Conservation (phyloP, 2,329 filamentous ascomycete species). For the Xylaria sp. region DNA sequence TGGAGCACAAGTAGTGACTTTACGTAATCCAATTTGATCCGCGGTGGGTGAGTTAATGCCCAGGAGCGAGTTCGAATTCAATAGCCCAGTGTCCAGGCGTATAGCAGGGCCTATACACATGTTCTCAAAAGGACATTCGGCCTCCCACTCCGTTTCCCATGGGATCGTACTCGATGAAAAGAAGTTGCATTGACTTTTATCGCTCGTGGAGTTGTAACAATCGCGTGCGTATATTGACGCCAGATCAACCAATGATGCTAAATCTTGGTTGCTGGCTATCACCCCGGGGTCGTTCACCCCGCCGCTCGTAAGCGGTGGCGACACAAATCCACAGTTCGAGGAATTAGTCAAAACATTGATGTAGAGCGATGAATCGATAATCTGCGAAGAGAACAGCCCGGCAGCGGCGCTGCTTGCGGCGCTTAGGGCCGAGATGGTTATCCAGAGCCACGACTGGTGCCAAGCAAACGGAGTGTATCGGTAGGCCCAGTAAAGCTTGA, state of each 20-base stretch:
- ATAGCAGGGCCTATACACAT: slow-evolving; percentile 13
- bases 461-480: neutral
- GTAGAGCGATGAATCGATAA: slow-evolving; percentile 9
- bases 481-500: slow-evolving; percentile 21
- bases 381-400: slow-evolving; percentile 18
- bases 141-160: slow-evolving; percentile 10
- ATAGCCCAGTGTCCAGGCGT: slow-evolving; percentile 3
- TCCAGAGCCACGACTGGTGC: slow-evolving; percentile 18
- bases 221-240: neutral
- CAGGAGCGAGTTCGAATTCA: slow-evolving; percentile 15
- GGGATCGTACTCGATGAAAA: slow-evolving; percentile 1
- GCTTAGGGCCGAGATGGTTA: neutral
- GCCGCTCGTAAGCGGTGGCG: neutral
- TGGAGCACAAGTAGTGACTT: slow-evolving; percentile 19
- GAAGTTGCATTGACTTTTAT: neutral
- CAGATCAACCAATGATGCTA: neutral
- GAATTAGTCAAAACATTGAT: slow-evolving; percentile 9
- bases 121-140: slow-evolving; percentile 6
- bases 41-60: neutral
- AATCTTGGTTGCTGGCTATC: neutral
- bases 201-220: slow-evolving; percentile 14
- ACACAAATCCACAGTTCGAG: slow-evolving; percentile 3
- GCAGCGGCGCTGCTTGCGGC: neutral
- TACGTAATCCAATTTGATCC: slow-evolving; percentile 8
- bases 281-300: neutral